A percentile compares a stretch with the other conserved stretches of the same genome.
Conservation (phyloP, 345 rosid species). For the Citrus reticulata region DNA sequence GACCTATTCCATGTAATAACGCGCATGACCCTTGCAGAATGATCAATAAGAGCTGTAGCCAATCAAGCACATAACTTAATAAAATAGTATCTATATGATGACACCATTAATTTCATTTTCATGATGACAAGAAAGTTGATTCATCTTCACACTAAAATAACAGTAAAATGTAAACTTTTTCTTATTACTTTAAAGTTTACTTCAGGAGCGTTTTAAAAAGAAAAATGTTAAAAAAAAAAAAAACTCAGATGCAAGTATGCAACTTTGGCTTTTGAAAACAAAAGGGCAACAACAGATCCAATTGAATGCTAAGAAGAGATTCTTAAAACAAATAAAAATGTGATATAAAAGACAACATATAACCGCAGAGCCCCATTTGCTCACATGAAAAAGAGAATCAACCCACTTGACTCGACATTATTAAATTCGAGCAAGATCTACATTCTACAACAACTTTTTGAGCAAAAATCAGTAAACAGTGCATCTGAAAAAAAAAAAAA, state of each 20-base stretch:
- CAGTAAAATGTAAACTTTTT: neutral
- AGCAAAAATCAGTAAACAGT: neutral
- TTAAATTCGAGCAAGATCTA: conserved; percentile 9
- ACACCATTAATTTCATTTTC: neutral
- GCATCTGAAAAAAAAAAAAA: neutral
- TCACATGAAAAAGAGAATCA: conserved; percentile 16
- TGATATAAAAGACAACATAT: conserved; percentile 23
- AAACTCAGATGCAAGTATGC: neutral
- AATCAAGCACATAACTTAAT: neutral
- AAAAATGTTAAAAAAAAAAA: neutral
- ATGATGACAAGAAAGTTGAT: neutral
- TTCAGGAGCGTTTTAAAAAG: neutral
- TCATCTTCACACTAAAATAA: neutral
- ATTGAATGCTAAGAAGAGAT: conserved; percentile 27
- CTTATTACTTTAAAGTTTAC: neutral
- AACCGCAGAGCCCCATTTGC: conserved; percentile 17
- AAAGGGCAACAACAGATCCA: conserved; percentile 16
- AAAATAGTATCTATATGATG: neutral
- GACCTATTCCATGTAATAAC: conserved; percentile 96
- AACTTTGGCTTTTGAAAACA: conserved; percentile 14
- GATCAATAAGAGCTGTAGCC: conserved; percentile 76
- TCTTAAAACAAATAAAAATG: conserved; percentile 3
- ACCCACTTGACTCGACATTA: conserved; percentile 20
- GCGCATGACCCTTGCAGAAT: conserved; percentile 90
- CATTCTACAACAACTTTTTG: conserved; percentile 18